Conservation (phyloP, 495 filamentous ascomycete species). For the Entonaema liquescens region DNA sequence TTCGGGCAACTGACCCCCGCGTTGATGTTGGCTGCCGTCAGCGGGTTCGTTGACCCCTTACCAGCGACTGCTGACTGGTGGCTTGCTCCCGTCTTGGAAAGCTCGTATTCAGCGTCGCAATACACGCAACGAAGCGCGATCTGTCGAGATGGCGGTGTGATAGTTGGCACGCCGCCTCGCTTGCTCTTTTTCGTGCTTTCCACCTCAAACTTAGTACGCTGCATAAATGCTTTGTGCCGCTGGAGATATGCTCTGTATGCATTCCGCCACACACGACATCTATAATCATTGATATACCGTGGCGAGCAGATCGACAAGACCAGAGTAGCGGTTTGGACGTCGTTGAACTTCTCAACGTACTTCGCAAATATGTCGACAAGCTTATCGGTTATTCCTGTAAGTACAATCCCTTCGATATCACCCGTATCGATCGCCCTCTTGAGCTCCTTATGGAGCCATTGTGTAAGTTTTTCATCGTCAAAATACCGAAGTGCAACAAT, state of each 20-base stretch:
- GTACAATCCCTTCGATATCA: conserved; percentile 85
- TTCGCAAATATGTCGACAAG: conserved; percentile 85
- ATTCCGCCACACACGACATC: conserved; percentile 81
- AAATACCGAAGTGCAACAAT: conserved; percentile 88
- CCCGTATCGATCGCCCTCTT: conserved; percentile 72
- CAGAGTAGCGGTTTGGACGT: conserved; percentile 89
- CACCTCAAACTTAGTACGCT: conserved; percentile 70
- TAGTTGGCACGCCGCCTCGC: conserved; percentile 68
- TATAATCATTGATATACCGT: conserved; percentile 79
- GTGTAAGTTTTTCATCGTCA: conserved; percentile 75
- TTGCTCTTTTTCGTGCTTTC: conserved; percentile 65
- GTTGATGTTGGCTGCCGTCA: conserved; percentile 56
- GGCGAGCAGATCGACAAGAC: conserved; percentile 84
- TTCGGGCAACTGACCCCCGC: conserved; percentile 76
- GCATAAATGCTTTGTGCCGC: conserved; percentile 59
- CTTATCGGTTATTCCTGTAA: conserved; percentile 83
- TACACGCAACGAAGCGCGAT: conserved; percentile 84
- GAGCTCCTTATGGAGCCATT: conserved; percentile 72
- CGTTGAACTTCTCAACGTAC: conserved; percentile 85
- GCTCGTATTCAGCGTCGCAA: conserved; percentile 68
- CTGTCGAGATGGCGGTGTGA: conserved; percentile 74
- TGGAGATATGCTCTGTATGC: conserved; percentile 86
- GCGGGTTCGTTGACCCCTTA: conserved; percentile 48
- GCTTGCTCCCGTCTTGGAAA: conserved; percentile 46
- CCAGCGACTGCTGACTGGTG: conserved; percentile 4